Evolutionary conservation across 163 green algal species (phyloP).

Genomic region (Chloromonas sp.): DNA sequence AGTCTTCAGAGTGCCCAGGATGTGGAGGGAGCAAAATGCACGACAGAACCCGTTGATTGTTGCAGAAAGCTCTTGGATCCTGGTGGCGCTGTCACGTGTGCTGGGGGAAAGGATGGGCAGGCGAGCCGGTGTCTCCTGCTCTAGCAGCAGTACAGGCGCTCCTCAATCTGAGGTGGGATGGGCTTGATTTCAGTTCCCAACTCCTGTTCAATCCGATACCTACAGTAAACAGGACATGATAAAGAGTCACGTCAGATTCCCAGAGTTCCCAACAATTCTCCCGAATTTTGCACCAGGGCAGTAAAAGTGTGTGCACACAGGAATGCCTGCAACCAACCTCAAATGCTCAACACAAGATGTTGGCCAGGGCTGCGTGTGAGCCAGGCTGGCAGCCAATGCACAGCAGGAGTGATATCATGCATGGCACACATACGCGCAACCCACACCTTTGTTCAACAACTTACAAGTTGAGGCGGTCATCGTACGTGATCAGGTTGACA

Average conservation of each 20-base stretch:
- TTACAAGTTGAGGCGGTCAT: constrained; percentile 97
- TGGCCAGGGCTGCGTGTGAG: too few species aligned
- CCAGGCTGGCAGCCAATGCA: too few species aligned
- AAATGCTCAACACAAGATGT: too few species aligned
- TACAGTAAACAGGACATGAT: constrained; percentile 17
- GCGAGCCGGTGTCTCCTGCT: background rate
- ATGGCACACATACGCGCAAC: background rate
- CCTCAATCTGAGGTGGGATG: constrained; percentile 95
- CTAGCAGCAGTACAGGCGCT: constrained; percentile 86
- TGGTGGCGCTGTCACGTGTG: background rate
- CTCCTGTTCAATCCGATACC: constrained; percentile 97
- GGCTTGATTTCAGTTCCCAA: constrained; percentile 98
- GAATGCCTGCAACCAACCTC: too few species aligned
- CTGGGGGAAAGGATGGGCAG: background rate
- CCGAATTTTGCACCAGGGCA: too few species aligned
- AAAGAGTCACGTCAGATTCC: background rate
- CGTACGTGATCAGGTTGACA: constrained; percentile 99
- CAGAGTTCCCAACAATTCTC: background rate
- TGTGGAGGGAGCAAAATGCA: too few species aligned
- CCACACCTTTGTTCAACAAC: constrained; percentile 7
- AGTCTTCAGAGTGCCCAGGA: background rate
- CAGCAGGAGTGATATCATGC: too few species aligned
- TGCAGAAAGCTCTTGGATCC: background rate
- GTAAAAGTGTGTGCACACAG: too few species aligned
- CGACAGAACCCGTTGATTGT: background rate